These are phyloP conservation scores for Boehmeria nivea DNA, from an alignment of 306 rosid species.

Conservation along the genomic window DNA sequence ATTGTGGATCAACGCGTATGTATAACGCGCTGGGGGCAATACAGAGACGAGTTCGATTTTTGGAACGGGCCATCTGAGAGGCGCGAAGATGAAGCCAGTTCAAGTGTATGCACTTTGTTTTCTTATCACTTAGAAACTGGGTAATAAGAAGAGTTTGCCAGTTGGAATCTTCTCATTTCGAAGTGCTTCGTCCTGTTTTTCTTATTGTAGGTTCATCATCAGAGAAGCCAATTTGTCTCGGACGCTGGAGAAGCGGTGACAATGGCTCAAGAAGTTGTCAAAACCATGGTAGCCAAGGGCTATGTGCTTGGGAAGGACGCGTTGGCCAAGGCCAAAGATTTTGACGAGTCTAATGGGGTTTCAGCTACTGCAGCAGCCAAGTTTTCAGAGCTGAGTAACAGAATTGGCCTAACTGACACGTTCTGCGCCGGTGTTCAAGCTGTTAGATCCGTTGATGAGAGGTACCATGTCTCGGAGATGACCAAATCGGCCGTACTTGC, in stretches of 20 bases:
- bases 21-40: slow-evolving; percentile 88
- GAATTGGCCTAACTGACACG: slow-evolving; percentile 61
- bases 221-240: slow-evolving; percentile 40
- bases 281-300: slow-evolving; percentile 78
- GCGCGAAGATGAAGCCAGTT: slow-evolving; percentile 38
- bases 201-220: slow-evolving; percentile 37
- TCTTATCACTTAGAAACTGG: neutral
- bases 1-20: slow-evolving; percentile 85
- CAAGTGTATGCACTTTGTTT: slow-evolving; percentile 39
- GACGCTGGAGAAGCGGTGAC: slow-evolving; percentile 71
- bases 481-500: slow-evolving; percentile 64
- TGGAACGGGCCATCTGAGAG: slow-evolving; percentile 45
- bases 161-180: neutral
- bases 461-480: slow-evolving; percentile 56
- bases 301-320: slow-evolving; percentile 74
- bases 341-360: slow-evolving; percentile 67
- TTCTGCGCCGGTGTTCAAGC: slow-evolving; percentile 58
- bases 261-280: slow-evolving; percentile 75
- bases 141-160: no score
- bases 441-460: slow-evolving; percentile 54
- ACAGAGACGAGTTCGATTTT: slow-evolving; percentile 59
- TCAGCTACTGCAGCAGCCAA: slow-evolving; percentile 68
- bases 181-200: neutral
- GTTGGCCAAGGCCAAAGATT: slow-evolving; percentile 61
- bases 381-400: slow-evolving; percentile 68